Evolutionary conservation across 129 eudicot species (phyloP).

Genomic region (Saussurea involucrata): DNA sequence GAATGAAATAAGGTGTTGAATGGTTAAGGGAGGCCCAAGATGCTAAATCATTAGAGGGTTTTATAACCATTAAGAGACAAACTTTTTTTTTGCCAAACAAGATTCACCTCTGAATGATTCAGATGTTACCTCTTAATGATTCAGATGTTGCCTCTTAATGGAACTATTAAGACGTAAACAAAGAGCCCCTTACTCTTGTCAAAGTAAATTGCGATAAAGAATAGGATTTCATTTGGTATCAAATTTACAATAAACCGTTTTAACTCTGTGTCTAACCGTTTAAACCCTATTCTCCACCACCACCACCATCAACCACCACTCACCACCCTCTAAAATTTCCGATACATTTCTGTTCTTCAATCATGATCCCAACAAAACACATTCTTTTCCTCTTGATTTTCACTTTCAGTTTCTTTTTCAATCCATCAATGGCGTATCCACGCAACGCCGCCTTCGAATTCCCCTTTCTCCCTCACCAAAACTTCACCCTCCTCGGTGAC

Average conservation of each 20-base stretch:
- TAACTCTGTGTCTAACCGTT: constrained; percentile 18
- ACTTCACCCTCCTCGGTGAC: constrained; percentile 74
- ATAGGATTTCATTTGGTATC: neutral
- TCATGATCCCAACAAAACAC: constrained; percentile 38
- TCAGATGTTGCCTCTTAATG: too few relatives aligned
- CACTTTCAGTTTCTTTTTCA: neutral
- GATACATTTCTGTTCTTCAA: neutral
- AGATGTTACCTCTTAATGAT: too few relatives aligned
- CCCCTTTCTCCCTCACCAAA: constrained; percentile 48
- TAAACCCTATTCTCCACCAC: constrained; percentile 55
- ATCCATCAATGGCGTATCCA: constrained; percentile 19
- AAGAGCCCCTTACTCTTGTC: too few relatives aligned
- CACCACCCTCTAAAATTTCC: neutral
- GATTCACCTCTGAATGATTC: too few relatives aligned
- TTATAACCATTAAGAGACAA: too few relatives aligned
- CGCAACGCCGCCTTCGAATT: constrained; percentile 42
- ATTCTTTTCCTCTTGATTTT: constrained; percentile 28
- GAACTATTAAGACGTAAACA: too few relatives aligned
- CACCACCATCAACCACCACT: constrained; percentile 35
- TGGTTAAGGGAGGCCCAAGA: too few relatives aligned
- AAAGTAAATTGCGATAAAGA: too few relatives aligned
- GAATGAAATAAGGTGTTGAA: too few relatives aligned
- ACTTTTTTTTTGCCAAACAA: too few relatives aligned
- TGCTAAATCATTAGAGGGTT: too few relatives aligned
- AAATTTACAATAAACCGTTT: neutral